Percentiles rank a stretch among this genome's conserved stretches.
Conservation (phyloP, 108 stramenopile species). For the Bacterosira constricta region DNA sequence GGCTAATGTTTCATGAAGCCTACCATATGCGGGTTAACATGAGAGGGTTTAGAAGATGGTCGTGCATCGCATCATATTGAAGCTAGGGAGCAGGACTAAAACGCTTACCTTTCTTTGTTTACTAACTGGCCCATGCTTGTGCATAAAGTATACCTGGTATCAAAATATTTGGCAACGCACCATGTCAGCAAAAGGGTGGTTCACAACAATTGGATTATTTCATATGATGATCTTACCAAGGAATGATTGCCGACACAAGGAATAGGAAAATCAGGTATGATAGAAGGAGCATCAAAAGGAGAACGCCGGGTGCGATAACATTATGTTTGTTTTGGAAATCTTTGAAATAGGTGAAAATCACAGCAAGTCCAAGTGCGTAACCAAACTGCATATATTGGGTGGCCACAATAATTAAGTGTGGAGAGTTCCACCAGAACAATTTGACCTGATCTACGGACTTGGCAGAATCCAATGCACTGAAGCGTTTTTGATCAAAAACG, state of each 20-base stretch:
- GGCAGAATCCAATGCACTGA: constrained; percentile 12
- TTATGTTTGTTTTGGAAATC: constrained; percentile 7
- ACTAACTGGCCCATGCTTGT: constrained; percentile 85
- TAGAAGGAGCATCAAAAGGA: constrained; percentile 33
- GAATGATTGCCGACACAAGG: constrained; percentile 62
- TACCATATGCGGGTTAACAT: neutral
- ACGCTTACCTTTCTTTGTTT: constrained; percentile 45
- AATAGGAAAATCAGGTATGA: constrained; percentile 66
- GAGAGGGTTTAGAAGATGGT: neutral
- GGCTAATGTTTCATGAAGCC: constrained; percentile 49
- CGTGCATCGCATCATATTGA: too few relatives aligned
- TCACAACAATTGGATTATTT: neutral
- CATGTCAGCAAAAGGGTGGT: neutral
- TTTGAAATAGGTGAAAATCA: constrained; percentile 64
- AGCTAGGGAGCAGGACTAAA: constrained; percentile 1
- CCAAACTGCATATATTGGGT: constrained; percentile 90
- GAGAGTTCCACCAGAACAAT: constrained; percentile 82
- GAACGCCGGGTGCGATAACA: neutral
- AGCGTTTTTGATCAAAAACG: constrained; percentile 5
- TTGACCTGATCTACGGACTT: constrained; percentile 51
- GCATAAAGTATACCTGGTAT: constrained; percentile 75
- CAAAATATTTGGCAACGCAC: neutral
- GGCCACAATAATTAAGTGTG: constrained; percentile 62
- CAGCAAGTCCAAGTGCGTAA: constrained; percentile 78
- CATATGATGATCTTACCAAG: constrained; percentile 35